Percentiles rank a stretch among this genome's conserved stretches.
Conservation (phyloP, 177 flowering plant genomes). For the Vitis hybrid region DNA sequence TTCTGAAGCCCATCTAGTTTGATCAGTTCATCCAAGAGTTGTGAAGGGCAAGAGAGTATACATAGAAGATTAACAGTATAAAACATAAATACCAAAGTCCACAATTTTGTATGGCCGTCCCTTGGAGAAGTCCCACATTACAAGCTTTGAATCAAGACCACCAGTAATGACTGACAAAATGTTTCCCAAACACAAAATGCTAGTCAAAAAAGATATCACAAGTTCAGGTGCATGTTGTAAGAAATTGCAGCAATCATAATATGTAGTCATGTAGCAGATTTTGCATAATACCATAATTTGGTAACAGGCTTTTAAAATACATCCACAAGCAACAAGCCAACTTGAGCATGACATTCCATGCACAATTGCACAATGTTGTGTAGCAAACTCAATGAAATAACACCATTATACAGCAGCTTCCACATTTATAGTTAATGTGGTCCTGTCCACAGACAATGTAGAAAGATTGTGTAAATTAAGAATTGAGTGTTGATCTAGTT, state of each 20-base stretch:
- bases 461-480: not conserved
- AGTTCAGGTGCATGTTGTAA: not conserved
- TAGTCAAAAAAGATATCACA: not conserved
- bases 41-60: not conserved
- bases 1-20: not conserved
- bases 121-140: slow-evolving; percentile 92
- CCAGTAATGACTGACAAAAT: slow-evolving; percentile 75
- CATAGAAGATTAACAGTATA: not conserved
- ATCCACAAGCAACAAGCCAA: not conserved
- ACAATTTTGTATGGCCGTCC: slow-evolving; percentile 62
- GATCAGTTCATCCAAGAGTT: not conserved
- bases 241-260: not conserved
- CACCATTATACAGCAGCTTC: not conserved
- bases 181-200: slow-evolving; percentile 8
- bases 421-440: not conserved
- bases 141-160: slow-evolving; percentile 88
- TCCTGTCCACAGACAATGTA: not conserved
- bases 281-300: not conserved
- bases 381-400: not conserved
- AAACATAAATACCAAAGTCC: slow-evolving; percentile 61
- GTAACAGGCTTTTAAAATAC: not conserved
- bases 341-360: not conserved
- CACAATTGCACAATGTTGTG: not conserved
- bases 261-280: not conserved
- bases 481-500: not conserved